A percentile compares a stretch with the other conserved stretches of the same genome.
phyloP scores from a whole-genome alignment of 2,329 filamentous ascomycete species.

The Uncinocarpus reesii region DNA sequence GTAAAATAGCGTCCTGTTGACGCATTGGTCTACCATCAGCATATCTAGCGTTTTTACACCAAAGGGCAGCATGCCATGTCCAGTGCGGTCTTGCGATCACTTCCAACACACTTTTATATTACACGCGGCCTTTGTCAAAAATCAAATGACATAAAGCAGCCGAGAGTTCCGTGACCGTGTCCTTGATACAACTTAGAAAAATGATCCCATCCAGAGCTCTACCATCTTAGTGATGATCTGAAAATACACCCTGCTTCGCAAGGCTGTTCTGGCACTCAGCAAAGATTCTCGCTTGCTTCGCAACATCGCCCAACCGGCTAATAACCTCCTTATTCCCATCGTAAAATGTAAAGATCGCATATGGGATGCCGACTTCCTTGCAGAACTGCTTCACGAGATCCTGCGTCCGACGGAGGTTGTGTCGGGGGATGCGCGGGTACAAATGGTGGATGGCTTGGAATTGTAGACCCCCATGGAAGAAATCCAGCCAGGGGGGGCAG shows the following conservation, averaged over 20 bases:
- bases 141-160: not conserved
- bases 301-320: conserved; percentile 63
- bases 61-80: not conserved
- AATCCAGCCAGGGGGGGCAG: conserved; percentile 78
- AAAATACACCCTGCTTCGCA: conserved; percentile 17
- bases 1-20: too few relatives aligned
- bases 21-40: not conserved
- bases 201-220: conserved; percentile 5
- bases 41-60: not conserved
- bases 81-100: too few relatives aligned
- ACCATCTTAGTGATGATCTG: conserved; percentile 21
- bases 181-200: not conserved
- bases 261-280: conserved; percentile 56
- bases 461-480: conserved; percentile 77
- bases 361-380: conserved; percentile 69
- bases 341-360: conserved; percentile 75
- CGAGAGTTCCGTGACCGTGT: not conserved
- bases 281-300: conserved; percentile 65
- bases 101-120: not conserved
- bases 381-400: conserved; percentile 72
- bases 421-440: conserved; percentile 71
- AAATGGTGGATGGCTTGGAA: conserved; percentile 85
- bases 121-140: too few relatives aligned
- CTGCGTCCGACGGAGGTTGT: conserved; percentile 69
- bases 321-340: conserved; percentile 76